Evolutionary conservation across 352 stramenopile species (phyloP).

Genomic region (Pythium brachiatum): DNA sequence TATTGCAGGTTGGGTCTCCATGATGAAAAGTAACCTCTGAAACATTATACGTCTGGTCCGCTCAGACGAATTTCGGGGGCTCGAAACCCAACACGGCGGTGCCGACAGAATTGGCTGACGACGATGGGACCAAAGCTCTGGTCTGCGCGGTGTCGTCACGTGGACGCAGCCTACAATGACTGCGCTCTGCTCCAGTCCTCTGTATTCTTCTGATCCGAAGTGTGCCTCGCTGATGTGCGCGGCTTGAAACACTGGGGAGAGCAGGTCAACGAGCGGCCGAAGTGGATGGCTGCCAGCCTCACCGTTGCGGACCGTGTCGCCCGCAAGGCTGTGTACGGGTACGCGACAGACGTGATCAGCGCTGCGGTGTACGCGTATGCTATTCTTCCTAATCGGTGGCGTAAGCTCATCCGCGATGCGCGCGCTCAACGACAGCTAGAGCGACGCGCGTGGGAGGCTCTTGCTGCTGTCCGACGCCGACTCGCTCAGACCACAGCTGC

Average conservation of each 20-base stretch:
- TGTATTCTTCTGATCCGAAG: no score
- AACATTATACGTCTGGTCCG: background rate
- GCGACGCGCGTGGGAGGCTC: background rate
- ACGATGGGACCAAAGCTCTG: background rate
- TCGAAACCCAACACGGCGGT: background rate
- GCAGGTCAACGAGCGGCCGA: background rate
- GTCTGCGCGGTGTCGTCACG: no score
- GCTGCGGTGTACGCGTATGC: background rate
- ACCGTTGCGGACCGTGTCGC: background rate
- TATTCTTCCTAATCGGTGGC: background rate
- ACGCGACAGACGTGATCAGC: background rate
- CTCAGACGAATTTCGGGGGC: background rate
- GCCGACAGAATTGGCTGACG: background rate
- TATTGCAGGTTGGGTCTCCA: background rate
- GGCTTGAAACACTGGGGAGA: no score
- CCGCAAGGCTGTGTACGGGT: background rate
- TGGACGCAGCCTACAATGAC: no score
- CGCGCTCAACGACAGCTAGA: background rate
- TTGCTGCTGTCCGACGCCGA: background rate
- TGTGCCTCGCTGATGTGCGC: no score
- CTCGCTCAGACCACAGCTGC: background rate
- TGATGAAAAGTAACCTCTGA: background rate
- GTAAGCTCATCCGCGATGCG: background rate
- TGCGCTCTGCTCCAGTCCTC: no score
- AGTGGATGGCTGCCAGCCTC: background rate